Base-by-base conservation (phyloP, 2,329 filamentous ascomycete species). In the Acephala macrosclerotiorum region DNA sequence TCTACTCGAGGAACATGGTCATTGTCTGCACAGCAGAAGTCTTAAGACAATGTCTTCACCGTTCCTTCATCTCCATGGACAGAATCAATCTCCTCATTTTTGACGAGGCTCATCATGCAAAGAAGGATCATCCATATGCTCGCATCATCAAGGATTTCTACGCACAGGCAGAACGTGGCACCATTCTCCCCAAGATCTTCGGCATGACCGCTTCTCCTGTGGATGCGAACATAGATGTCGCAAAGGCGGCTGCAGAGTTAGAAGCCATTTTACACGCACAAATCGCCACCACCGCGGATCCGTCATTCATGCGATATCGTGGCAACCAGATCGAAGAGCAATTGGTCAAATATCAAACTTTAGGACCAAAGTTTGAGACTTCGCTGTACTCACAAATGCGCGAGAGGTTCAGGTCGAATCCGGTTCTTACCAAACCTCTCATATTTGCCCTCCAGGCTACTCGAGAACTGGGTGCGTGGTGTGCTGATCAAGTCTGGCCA, bases 191-290 rank as follows among this genome's bases (percentile, higher is more conserved):
- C 3, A 90, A 89, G 42, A 89, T 99, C 22, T 91, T 99, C 70
- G 95, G 95, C 29, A 97, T 98, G 95, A 99, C 96, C 1, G 96
- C 96, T 8, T 98, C 96, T 0, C 96, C 96, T 0, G 90, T 97
- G 2, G 94, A 98, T 79, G 89, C 92, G 0, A 91, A 92, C 73
- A 85, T 86, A 0, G 89, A 97, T 70, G 85, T 97, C 33, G 82
- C 83, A 18, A 82, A 87, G 66, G 92, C 92, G 42, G 91, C 92
- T 0, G 80, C 81, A 66, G 88, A 92, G 61, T 85, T 99, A 0
- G 95, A 98, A 75, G 83, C 79, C 0, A 82, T 97, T 42, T 82
- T 99, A 1, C 87, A 96, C 74, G 91, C 90, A 76, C 89, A 90
- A 72, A 97, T 99, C 74, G 91, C 91, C 6, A 98, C 96, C 0